These are phyloP conservation scores for Grosmannia huntii DNA, from an alignment of 2,329 filamentous ascomycete genomes.

Conservation along the genomic window DNA sequence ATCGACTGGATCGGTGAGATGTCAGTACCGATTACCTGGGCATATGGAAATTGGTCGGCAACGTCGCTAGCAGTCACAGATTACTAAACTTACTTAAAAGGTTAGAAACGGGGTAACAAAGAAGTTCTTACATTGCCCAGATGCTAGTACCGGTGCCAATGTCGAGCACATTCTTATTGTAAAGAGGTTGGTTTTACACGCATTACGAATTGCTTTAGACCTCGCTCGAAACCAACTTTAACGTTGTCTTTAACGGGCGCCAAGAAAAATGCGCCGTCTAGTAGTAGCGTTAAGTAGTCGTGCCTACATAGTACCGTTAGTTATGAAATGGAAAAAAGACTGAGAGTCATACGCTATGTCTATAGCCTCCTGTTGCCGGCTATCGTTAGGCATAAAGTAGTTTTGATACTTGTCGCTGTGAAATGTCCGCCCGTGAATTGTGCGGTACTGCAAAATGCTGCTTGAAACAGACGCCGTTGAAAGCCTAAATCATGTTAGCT, in stretches of 20 bases:
- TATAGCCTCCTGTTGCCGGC: not conserved
- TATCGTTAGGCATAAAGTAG: not conserved
- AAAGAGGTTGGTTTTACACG: too few relatives aligned
- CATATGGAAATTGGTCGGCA: constrained; percentile 28
- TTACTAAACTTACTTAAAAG: too few relatives aligned
- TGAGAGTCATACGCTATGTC: not conserved
- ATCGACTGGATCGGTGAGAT: constrained; percentile 42
- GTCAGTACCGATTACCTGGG: constrained; percentile 37
- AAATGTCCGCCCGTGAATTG: not conserved
- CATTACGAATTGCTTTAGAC: too few relatives aligned
- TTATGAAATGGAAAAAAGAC: too few relatives aligned
- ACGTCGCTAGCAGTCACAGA: constrained; percentile 31
- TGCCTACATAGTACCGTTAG: not conserved
- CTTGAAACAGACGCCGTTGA: not conserved
- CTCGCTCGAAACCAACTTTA: not conserved
- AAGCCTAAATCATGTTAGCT: not conserved
- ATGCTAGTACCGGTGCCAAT: not conserved
- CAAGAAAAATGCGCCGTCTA: not conserved
- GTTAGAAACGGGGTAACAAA: too few relatives aligned
- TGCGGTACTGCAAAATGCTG: not conserved
- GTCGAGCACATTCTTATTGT: not conserved
- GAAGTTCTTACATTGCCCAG: not conserved
- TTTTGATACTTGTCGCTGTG: not conserved
- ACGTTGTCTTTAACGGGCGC: not conserved
- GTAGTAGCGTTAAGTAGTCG: not conserved